Conservation (phyloP, 2,329 filamentous ascomycete genomes). For the Diplodia seriata region DNA sequence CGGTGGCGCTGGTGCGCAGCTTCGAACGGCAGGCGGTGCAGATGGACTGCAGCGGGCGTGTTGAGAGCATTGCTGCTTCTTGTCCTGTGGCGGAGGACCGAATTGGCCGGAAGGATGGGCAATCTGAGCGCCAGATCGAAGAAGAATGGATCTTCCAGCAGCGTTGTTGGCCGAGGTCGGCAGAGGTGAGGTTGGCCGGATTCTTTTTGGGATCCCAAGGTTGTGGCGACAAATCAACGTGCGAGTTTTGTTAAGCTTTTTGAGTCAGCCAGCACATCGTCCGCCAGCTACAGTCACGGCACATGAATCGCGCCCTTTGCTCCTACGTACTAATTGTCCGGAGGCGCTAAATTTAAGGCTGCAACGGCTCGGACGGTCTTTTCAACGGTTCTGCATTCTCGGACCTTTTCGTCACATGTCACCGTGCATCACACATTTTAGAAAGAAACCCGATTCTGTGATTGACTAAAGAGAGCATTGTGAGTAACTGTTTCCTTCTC, state of each 20-base stretch:
- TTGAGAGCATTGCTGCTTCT: constrained; percentile 24
- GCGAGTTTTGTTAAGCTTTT: constrained; percentile 22
- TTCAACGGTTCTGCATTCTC: background rate
- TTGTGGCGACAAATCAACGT: constrained; percentile 25
- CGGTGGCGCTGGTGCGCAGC: constrained; percentile 6
- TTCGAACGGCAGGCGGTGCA: constrained; percentile 30
- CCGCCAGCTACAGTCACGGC: background rate
- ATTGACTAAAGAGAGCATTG: constrained; percentile 24
- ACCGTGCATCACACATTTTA: background rate
- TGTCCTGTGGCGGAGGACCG: background rate
- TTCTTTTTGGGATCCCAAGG: constrained; percentile 17
- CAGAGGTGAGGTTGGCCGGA: constrained; percentile 2
- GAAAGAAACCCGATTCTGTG: constrained; percentile 9
- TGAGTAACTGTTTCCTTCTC: background rate
- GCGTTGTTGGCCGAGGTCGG: background rate
- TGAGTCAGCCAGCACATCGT: constrained; percentile 14
- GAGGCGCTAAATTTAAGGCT: background rate
- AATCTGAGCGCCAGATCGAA: background rate
- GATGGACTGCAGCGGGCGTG: constrained; percentile 25
- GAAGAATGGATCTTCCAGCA: background rate
- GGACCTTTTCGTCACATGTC: constrained; percentile 4
- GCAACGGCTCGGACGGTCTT: background rate
- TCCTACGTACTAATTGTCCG: background rate
- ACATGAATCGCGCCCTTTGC: constrained; percentile 17
- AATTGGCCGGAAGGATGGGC: background rate